These are phyloP conservation scores for Colletotrichum orbiculare DNA, from an alignment of 2,329 filamentous ascomycete genomes.

Conservation along the genomic window DNA sequence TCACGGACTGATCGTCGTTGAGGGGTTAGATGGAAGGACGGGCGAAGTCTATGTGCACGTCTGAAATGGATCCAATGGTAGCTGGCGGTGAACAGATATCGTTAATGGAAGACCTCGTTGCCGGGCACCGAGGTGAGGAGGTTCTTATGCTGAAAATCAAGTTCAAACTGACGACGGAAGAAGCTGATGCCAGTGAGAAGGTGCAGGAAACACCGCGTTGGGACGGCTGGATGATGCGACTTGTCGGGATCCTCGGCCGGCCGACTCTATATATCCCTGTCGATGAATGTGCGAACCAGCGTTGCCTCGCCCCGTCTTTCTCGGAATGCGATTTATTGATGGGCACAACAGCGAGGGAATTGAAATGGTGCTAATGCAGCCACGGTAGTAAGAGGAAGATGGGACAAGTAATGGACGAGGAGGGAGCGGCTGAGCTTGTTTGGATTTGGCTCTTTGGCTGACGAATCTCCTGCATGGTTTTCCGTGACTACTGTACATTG, in stretches of 20 bases:
- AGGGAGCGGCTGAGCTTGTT: slow-evolving; percentile 18
- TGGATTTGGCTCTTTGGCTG: slow-evolving; percentile 20
- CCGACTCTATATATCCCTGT: slow-evolving; percentile 21
- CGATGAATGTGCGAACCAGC: background rate
- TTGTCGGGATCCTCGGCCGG: slow-evolving; percentile 32
- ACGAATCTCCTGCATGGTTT: slow-evolving; percentile 7
- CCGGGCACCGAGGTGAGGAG: too few species aligned
- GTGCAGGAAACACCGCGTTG: background rate
- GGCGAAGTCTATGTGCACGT: slow-evolving; percentile 13
- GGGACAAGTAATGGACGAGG: background rate
- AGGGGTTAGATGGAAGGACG: slow-evolving; percentile 2
- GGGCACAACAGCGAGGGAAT: background rate
- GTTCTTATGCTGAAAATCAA: background rate
- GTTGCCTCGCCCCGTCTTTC: background rate
- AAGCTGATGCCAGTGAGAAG: background rate
- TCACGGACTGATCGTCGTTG: slow-evolving; percentile 10
- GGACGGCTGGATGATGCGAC: slow-evolving; percentile 1
- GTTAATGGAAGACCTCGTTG: background rate
- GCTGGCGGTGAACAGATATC: slow-evolving; percentile 3
- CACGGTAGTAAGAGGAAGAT: background rate
- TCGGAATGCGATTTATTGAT: slow-evolving; percentile 7
- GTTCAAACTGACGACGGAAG: background rate
- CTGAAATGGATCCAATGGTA: background rate
- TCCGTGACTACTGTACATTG: too few species aligned
- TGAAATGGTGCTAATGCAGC: slow-evolving; percentile 4